These are phyloP conservation scores for Cyclospora cayetanensis DNA, from an alignment of 169 alveolate genomes.

Conservation along the genomic window DNA sequence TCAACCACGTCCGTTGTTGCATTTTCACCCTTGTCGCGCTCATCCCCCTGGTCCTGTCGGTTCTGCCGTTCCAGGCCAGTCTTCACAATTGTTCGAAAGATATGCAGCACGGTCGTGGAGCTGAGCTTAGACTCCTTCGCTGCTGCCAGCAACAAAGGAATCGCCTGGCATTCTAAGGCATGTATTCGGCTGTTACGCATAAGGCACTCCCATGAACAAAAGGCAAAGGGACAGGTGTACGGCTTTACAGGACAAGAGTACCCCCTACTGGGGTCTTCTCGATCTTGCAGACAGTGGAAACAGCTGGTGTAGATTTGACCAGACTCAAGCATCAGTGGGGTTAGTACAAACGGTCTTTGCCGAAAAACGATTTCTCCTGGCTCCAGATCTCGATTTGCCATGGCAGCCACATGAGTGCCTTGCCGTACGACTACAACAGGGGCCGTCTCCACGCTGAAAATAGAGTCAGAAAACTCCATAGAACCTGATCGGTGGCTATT, in stretches of 20 bases:
- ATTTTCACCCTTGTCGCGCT: background rate
- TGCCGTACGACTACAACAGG: background rate
- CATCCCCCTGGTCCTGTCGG: conserved; percentile 18
- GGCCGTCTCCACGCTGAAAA: too few species aligned
- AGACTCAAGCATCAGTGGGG: conserved; percentile 18
- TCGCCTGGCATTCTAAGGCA: conserved; percentile 81
- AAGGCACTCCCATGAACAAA: conserved; percentile 89
- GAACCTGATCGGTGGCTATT: background rate
- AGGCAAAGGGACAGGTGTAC: conserved; percentile 85
- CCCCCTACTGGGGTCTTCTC: conserved; percentile 75
- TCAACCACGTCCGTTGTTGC: conserved; percentile 74
- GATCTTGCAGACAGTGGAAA: conserved; percentile 86
- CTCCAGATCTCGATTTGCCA: background rate
- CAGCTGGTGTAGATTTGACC: conserved; percentile 78
- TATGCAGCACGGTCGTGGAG: conserved; percentile 73
- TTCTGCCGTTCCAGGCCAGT: conserved; percentile 76
- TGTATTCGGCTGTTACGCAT: conserved; percentile 84
- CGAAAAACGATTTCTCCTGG: conserved; percentile 4
- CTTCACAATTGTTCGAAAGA: conserved; percentile 74
- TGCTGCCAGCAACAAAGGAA: conserved; percentile 79
- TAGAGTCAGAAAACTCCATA: background rate
- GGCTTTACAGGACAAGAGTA: conserved; percentile 87
- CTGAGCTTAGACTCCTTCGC: conserved; percentile 76
- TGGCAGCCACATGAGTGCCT: background rate
- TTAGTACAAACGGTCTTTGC: background rate